A percentile compares a stretch with the other conserved stretches of the same genome.
phyloP scores from a whole-genome alignment of 805 yeast species.

The Metschnikowia matae region DNA sequence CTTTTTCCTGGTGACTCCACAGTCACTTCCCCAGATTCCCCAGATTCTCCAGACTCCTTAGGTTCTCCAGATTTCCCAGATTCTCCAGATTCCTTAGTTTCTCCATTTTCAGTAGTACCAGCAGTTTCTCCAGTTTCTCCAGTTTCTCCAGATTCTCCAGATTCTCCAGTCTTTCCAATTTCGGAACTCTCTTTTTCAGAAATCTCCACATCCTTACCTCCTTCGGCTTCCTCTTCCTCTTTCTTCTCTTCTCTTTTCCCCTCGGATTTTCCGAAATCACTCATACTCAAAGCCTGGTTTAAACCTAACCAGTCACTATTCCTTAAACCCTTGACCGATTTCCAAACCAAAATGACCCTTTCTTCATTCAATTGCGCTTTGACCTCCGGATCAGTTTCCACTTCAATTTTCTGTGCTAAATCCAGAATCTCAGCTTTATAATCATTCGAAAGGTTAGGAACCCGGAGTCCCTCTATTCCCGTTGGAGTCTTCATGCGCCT shows the following conservation, averaged over 20 bases:
- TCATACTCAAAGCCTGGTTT: conserved; percentile 1
- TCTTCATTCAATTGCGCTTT: conserved; percentile 21
- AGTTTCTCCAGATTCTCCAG: no score
- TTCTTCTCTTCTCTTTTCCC: background rate
- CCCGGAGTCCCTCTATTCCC: conserved; percentile 26
- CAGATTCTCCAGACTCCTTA: no score
- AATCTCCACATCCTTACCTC: background rate
- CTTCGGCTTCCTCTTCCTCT: background rate
- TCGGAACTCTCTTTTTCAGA: no score
- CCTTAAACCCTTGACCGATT: conserved; percentile 19
- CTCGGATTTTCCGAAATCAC: conserved; percentile 8
- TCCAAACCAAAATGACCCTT: conserved; percentile 33
- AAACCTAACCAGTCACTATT: conserved; percentile 9
- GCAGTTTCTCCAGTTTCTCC: no score
- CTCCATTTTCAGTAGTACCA: no score
- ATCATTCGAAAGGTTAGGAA: background rate
- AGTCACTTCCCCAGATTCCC: no score
- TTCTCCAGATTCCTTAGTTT: no score
- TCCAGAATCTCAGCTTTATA: conserved; percentile 5
- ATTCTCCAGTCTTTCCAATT: no score
- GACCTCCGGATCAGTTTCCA: conserved; percentile 5
- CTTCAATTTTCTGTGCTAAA: conserved; percentile 12
- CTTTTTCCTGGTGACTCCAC: background rate
- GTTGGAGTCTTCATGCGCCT: conserved; percentile 35
- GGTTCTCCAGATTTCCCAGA: no score